These are phyloP conservation scores for Candida pseudoglaebosa DNA, from an alignment of 805 yeast genomes.

Conservation along the genomic window DNA sequence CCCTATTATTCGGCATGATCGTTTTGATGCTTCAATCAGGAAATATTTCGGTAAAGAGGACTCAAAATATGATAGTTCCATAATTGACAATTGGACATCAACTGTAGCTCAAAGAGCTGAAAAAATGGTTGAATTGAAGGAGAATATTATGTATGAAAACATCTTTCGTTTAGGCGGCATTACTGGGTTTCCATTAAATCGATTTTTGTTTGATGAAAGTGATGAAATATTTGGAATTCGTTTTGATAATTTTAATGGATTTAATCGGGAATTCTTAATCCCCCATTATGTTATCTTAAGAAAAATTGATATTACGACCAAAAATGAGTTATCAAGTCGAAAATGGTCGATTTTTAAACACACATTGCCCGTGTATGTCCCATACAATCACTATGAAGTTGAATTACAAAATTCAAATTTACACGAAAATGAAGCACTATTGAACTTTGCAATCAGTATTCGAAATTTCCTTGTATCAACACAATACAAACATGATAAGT, in stretches of 20 bases:
- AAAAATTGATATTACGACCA: constrained; percentile 8
- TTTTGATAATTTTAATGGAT: constrained; percentile 40
- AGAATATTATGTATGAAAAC: constrained; percentile 42
- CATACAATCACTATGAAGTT: constrained; percentile 16
- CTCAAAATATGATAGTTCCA: not conserved
- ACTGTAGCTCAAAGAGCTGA: not conserved
- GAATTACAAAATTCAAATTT: not conserved
- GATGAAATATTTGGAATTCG: constrained; percentile 44
- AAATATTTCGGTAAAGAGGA: constrained; percentile 14
- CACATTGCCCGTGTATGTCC: constrained; percentile 33
- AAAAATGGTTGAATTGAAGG: constrained; percentile 14
- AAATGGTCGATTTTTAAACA: constrained; percentile 33
- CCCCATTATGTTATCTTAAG: constrained; percentile 49
- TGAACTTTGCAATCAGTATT: constrained; percentile 19
- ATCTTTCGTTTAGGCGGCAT: constrained; percentile 46
- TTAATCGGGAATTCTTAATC: constrained; percentile 20
- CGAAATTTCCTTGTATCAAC: constrained; percentile 19
- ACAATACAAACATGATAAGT: constrained; percentile 31
- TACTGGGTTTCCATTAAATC: constrained; percentile 50
- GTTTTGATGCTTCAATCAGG: constrained; percentile 28
- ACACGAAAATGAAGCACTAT: constrained; percentile 11
- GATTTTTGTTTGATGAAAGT: constrained; percentile 21
- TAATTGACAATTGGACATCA: constrained; percentile 4
- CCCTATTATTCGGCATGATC: constrained; percentile 22
- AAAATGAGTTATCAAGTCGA: constrained; percentile 4